Conservation (phyloP, 352 stramenopile genomes). For the Aphanomyces stellatus region DNA sequence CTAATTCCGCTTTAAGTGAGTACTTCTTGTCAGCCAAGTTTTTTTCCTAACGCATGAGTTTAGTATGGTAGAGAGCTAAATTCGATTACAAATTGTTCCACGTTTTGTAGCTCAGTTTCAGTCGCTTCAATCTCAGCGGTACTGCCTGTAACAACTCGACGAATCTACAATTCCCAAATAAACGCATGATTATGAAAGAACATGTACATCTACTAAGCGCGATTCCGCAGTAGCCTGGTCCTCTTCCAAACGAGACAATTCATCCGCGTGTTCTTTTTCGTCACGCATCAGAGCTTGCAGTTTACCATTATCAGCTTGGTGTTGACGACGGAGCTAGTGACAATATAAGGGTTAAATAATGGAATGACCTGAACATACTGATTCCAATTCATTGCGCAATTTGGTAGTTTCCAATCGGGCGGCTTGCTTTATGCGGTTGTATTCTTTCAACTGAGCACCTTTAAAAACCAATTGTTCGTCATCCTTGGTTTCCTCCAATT, state of each 20-base stretch:
- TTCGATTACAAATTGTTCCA: constrained; percentile 42
- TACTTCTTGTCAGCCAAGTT: constrained; percentile 39
- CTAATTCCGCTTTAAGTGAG: constrained; percentile 51
- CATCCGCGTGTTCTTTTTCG: constrained; percentile 56
- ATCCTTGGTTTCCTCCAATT: constrained; percentile 30
- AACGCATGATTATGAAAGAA: neutral
- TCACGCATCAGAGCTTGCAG: constrained; percentile 63
- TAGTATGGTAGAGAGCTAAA: neutral
- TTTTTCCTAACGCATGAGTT: constrained; percentile 6
- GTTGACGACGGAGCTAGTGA: constrained; percentile 31
- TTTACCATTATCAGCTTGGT: constrained; percentile 62
- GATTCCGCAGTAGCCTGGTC: constrained; percentile 53
- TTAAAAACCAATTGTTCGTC: constrained; percentile 42
- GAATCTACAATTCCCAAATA: constrained; percentile 35
- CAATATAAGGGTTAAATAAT: neutral
- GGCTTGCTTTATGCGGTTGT: constrained; percentile 74
- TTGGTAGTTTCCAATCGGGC: constrained; percentile 62
- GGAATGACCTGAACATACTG: constrained; percentile 28
- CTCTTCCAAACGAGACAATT: constrained; percentile 49
- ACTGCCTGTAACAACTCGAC: constrained; percentile 53
- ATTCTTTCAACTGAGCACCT: constrained; percentile 60
- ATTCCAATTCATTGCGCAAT: constrained; percentile 57
- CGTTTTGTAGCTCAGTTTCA: constrained; percentile 40
- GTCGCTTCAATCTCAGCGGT: constrained; percentile 44
- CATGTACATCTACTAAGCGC: constrained; percentile 43